Percentiles rank a stretch among this genome's conserved stretches.
Conservation (phyloP, 805 yeast species). For the Candida caryicola region DNA sequence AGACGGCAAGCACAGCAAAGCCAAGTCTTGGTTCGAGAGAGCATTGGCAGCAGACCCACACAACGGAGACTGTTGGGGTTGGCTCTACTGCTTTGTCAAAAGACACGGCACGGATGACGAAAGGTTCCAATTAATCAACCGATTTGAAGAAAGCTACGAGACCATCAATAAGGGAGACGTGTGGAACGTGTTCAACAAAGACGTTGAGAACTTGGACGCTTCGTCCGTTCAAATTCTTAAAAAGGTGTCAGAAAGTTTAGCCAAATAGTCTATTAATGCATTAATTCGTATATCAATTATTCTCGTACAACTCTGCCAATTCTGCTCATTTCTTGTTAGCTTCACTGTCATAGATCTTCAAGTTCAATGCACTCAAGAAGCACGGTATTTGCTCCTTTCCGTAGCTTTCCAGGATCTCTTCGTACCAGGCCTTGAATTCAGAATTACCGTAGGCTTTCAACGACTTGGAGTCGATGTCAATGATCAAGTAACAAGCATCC, state of each 20-base stretch:
- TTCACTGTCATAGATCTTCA: slow-evolving; percentile 56
- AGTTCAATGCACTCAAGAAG: slow-evolving; percentile 69
- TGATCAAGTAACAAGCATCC: slow-evolving; percentile 43
- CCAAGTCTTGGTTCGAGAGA: slow-evolving; percentile 71
- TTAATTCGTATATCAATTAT: no score
- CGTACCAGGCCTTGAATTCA: slow-evolving; percentile 37
- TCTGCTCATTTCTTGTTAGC: background rate
- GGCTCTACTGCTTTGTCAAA: slow-evolving; percentile 49
- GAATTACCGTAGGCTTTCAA: slow-evolving; percentile 49
- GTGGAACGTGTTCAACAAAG: slow-evolving; percentile 56
- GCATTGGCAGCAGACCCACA: slow-evolving; percentile 53
- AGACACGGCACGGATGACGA: slow-evolving; percentile 41
- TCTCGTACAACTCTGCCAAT: background rate
- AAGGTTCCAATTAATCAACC: slow-evolving; percentile 28
- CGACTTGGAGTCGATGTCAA: slow-evolving; percentile 55
- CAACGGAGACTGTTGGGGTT: slow-evolving; percentile 79
- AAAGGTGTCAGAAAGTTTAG: background rate
- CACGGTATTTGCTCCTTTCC: slow-evolving; percentile 72
- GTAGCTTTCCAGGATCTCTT: slow-evolving; percentile 62
- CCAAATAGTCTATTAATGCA: no score
- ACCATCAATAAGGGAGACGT: slow-evolving; percentile 56
- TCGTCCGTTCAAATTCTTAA: slow-evolving; percentile 40
- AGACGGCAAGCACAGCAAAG: slow-evolving; percentile 60
- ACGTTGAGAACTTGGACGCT: slow-evolving; percentile 44
- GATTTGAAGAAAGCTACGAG: slow-evolving; percentile 33